A percentile compares a stretch with the other conserved stretches of the same genome.
phyloP scores from a whole-genome alignment of 495 filamentous ascomycete species.

The Hyaloscypha hepaticicola region DNA sequence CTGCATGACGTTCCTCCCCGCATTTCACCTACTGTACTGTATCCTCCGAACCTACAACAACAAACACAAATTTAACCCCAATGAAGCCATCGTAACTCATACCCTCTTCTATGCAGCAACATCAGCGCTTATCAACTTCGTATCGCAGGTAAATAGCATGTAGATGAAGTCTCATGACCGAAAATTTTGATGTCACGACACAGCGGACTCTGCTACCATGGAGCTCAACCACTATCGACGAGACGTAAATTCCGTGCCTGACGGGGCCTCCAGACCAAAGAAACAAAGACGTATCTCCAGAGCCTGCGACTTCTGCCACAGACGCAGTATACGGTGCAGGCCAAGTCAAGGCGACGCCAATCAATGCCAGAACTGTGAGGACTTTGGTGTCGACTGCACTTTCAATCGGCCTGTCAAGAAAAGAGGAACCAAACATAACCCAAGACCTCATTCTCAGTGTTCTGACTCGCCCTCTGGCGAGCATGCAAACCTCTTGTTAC shows the following conservation, averaged over 20 bases:
- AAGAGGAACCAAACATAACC: slow-evolving; percentile 17
- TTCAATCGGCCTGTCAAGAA: slow-evolving; percentile 23
- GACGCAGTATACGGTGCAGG: slow-evolving; percentile 17
- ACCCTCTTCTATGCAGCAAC: background rate
- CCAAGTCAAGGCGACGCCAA: slow-evolving; percentile 1
- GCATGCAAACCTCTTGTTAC: background rate
- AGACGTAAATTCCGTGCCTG: background rate
- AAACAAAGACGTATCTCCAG: slow-evolving; percentile 19
- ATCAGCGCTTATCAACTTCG: background rate
- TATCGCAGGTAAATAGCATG: background rate
- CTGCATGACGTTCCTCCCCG: no score
- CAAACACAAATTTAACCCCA: background rate
- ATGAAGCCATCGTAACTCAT: background rate
- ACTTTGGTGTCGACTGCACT: slow-evolving; percentile 21
- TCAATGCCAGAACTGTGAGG: slow-evolving; percentile 21
- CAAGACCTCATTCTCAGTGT: background rate
- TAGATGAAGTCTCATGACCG: background rate
- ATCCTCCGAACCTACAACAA: background rate
- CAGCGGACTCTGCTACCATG: background rate
- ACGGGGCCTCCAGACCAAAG: background rate
- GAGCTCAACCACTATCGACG: background rate
- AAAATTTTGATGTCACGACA: background rate
- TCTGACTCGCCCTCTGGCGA: background rate
- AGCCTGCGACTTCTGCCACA: slow-evolving; percentile 29
- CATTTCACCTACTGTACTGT: no score